Base-by-base conservation (phyloP, 1,284 basidiomycete genomes). In the Ganoderma leucocontextum region DNA sequence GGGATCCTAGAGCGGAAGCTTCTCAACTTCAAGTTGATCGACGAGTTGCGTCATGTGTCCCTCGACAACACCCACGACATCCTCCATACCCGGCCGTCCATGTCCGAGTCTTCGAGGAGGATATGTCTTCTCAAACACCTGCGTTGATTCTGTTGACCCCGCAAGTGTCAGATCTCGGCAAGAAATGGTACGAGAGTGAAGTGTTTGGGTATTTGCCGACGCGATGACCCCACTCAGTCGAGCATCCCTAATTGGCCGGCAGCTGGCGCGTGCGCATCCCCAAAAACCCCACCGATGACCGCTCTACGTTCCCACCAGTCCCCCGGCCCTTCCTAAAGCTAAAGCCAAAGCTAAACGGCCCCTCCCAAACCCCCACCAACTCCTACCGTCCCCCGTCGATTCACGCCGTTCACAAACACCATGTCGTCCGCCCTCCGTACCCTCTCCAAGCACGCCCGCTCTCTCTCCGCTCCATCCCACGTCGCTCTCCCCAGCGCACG, bases 391-490 rank as follows among this genome's bases (percentile, higher is more conserved):
- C 42, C 65, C 63, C 58, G 47, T 33, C 65, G 35, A 42, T 39
- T 42, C 63, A 44, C 49, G 33, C 49, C 60, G 59, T n/a, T 70
- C 74, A 63, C 63, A 13, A 41, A 55, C 52, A 70, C 74, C 62
- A 77, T 76, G 73, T 77, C 75, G 60, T 74, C 78, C 70, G 71
- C 71, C 62, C 66, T 78, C 67, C 78, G 78, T 69, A 67, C 73
- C 33, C 55, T 78, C 66, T 62, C 76, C 63, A 79, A 79, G 44
- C 78, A 79, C 73, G 62, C 78, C 69, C 80, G 79, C 73, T 33
- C 74, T 39, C 71, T 79, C 68, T 78, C 78, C 47, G 71, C 73
- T 63, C 68, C 73, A 52, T 70, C 66, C 41, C 68, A 64, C 61
- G 66, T 70, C 62, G 60, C 60, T 2, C n/a, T 10, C 47, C 67